Percentiles rank a stretch among this genome's conserved stretches.
These are phyloP conservation scores for Erysimum pusillum DNA, from an alignment of 441 rosid species.

Conservation along the genomic window DNA sequence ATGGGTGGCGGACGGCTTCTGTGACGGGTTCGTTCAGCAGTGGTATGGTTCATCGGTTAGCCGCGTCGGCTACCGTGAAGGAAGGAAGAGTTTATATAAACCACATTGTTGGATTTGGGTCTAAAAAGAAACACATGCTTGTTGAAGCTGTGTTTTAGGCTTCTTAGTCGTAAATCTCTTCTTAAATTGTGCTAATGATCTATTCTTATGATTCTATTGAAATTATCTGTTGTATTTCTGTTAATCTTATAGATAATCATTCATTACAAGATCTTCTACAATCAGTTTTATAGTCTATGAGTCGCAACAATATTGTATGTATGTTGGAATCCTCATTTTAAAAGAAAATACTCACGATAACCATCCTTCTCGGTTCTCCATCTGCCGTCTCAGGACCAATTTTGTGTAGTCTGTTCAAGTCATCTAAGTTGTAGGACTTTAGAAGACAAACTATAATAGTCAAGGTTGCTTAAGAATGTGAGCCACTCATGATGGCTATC, in stretches of 20 bases:
- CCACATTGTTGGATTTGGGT: slow-evolving; percentile 84
- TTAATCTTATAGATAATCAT: neutral
- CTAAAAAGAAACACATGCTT: slow-evolving; percentile 79
- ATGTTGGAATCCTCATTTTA: too few species aligned
- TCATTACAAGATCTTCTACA: slow-evolving; percentile 13
- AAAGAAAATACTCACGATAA: too few species aligned
- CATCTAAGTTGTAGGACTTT: too few species aligned
- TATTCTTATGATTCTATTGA: slow-evolving; percentile 11
- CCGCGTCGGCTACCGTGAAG: slow-evolving; percentile 83
- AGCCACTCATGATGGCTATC: too few species aligned
- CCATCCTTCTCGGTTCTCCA: too few species aligned
- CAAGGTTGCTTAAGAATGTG: too few species aligned
- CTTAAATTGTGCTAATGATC: slow-evolving; percentile 19
- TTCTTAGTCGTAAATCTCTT: slow-evolving; percentile 5
- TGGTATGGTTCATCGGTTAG: slow-evolving; percentile 78
- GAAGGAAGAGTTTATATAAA: slow-evolving; percentile 79
- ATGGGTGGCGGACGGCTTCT: slow-evolving; percentile 84
- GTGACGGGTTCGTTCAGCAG: slow-evolving; percentile 63
- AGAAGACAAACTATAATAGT: too few species aligned
- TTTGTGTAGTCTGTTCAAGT: too few species aligned
- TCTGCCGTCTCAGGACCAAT: too few species aligned
- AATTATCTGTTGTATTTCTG: slow-evolving; percentile 26
- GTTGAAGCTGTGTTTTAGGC: slow-evolving; percentile 72
- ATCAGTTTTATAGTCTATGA: neutral
- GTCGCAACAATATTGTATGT: too few species aligned